A percentile compares a stretch with the other conserved stretches of the same genome.
phyloP scores from a whole-genome alignment of 805 yeast genomes.

The Limtongia smithiae region DNA sequence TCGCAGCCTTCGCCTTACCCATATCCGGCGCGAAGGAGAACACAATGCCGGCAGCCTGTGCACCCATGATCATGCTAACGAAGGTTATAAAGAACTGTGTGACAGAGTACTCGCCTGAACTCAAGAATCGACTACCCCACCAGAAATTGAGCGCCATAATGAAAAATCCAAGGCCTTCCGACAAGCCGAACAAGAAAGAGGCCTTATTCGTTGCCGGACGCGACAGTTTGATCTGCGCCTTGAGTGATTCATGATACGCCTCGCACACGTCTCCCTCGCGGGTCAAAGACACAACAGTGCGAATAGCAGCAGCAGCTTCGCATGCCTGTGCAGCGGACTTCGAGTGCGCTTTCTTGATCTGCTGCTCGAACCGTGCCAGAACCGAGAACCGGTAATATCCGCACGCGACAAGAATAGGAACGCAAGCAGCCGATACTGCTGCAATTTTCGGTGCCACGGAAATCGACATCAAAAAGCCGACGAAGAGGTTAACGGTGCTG shows the following conservation, averaged over 20 bases:
- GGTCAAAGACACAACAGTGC: slow-evolving; percentile 44
- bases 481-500: slow-evolving; percentile 39
- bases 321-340: slow-evolving; percentile 44
- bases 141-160: slow-evolving; percentile 44
- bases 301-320: slow-evolving; percentile 41
- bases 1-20: slow-evolving; percentile 43
- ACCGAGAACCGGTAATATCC: slow-evolving; percentile 41
- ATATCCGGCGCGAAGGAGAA: slow-evolving; percentile 45
- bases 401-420: slow-evolving; percentile 38
- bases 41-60: slow-evolving; percentile 43
- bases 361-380: slow-evolving; percentile 37
- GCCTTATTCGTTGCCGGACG: slow-evolving; percentile 13
- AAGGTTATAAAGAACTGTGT: slow-evolving; percentile 42
- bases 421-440: slow-evolving; percentile 41
- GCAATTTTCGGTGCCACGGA: slow-evolving; percentile 43
- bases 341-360: slow-evolving; percentile 40
- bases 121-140: slow-evolving; percentile 42
- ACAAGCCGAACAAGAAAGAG: slow-evolving; percentile 26
- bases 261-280: slow-evolving; percentile 41
- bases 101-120: slow-evolving; percentile 34
- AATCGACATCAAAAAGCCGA: slow-evolving; percentile 41
- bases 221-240: slow-evolving; percentile 13
- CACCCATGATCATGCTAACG: slow-evolving; percentile 41
- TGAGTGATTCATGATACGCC: slow-evolving; percentile 31
- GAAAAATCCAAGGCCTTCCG: slow-evolving; percentile 44